Evolutionary conservation across 768 basidiomycete species (phyloP).

Genomic region (Xerocomellus chrysenteron): DNA sequence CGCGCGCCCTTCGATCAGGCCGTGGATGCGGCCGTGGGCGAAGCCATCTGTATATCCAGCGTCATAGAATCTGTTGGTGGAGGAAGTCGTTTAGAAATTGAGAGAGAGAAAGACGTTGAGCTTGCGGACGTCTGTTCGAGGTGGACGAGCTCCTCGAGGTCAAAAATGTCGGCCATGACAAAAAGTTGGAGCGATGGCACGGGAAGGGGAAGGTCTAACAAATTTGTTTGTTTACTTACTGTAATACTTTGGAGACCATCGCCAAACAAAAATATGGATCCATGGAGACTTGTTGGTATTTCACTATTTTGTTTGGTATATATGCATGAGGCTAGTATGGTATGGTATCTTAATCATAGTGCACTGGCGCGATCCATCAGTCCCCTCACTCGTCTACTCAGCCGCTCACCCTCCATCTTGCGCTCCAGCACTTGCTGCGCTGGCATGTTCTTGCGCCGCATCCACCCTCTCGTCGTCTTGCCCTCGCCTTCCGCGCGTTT

Average conservation of each 20-base stretch:
- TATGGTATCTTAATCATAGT: background rate
- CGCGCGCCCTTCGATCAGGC: conserved; percentile 86
- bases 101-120: background rate
- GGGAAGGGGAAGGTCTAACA: no score
- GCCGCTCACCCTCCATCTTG: conserved; percentile 69
- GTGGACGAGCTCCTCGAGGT: conserved; percentile 58
- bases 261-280: background rate
- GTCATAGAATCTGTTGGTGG: conserved; percentile 66
- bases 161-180: conserved; percentile 37
- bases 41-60: conserved; percentile 75
- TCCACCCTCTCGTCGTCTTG: conserved; percentile 58
- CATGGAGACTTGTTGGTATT: background rate
- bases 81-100: background rate
- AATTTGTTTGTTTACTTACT: background rate
- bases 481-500: conserved; percentile 49
- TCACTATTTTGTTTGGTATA: no score
- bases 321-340: no score
- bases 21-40: conserved; percentile 85
- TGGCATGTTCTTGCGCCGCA: conserved; percentile 77
- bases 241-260: background rate
- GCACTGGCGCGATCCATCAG: conserved; percentile 63
- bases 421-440: conserved; percentile 79
- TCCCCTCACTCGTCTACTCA: conserved; percentile 68
- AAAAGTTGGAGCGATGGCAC: background rate
- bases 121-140: conserved; percentile 59